phyloP scores from a whole-genome alignment of 2,329 filamentous ascomycete species.

The Xylaria sp. region DNA sequence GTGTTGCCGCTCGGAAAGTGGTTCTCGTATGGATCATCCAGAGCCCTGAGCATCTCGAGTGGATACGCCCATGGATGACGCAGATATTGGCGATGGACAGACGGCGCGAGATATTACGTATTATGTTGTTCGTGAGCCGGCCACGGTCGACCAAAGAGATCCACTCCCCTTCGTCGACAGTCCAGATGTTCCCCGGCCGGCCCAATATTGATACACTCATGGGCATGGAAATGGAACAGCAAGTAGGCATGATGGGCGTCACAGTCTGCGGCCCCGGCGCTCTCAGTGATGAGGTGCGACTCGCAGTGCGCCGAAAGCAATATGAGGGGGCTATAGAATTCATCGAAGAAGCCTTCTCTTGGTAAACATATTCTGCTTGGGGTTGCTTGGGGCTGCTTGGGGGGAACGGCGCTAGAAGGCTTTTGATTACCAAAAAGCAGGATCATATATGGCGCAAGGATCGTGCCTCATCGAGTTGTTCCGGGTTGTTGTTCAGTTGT shows the following conservation, averaged over 20 bases:
- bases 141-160: constrained; percentile 80
- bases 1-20: constrained; percentile 72
- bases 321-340: constrained; percentile 74
- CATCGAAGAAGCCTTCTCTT: constrained; percentile 77
- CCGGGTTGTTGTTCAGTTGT: constrained; percentile 10
- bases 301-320: constrained; percentile 68
- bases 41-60: constrained; percentile 79
- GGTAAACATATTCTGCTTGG: constrained; percentile 45
- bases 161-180: constrained; percentile 75
- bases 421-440: constrained; percentile 6
- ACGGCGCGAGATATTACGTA: constrained; percentile 74
- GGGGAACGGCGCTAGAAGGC: no score
- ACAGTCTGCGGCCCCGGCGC: constrained; percentile 76
- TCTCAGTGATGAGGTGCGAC: constrained; percentile 75
- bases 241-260: constrained; percentile 75
- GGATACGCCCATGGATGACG: constrained; percentile 86
- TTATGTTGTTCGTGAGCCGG: constrained; percentile 78
- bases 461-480: not conserved
- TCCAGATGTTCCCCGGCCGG: constrained; percentile 84
- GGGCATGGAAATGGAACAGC: constrained; percentile 74
- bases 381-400: not conserved
- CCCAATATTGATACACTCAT: constrained; percentile 76
- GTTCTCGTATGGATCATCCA: constrained; percentile 81
- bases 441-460: not conserved
- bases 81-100: constrained; percentile 76